Evolutionary conservation across 306 rosid genomes (phyloP).

Genomic region (Psophocarpus tetragonolobus): DNA sequence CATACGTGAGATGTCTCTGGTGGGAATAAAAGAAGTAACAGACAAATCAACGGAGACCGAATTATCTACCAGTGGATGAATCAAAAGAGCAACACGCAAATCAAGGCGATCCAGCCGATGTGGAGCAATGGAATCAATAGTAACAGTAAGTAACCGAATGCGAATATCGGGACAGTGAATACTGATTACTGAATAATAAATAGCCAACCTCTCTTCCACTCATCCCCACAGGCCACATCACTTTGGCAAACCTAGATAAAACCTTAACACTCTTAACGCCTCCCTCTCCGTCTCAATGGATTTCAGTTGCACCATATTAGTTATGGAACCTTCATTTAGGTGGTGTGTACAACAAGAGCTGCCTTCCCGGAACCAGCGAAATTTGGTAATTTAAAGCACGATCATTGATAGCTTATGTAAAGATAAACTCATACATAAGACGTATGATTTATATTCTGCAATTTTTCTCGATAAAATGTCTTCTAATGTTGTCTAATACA

Average conservation of each 20-base stretch:
- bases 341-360: background rate
- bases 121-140: background rate
- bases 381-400: background rate
- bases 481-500: background rate
- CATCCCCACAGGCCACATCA: background rate
- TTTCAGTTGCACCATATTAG: background rate
- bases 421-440: background rate
- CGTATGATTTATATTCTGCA: background rate
- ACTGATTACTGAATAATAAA: too few relatives aligned
- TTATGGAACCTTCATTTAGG: too few relatives aligned
- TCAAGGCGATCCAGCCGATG: background rate
- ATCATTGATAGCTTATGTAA: background rate
- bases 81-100: background rate
- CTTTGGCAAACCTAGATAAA: background rate
- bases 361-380: background rate
- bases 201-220: background rate
- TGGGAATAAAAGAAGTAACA: too few relatives aligned
- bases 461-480: background rate
- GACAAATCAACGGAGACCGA: too few relatives aligned
- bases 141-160: background rate
- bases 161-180: background rate
- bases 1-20: too few relatives aligned
- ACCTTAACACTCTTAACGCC: too few relatives aligned
- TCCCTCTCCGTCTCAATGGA: background rate
- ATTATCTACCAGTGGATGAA: background rate